Evolutionary conservation across 1,139 yeast species (phyloP), one percentile per base, ranked within the genome.

Genomic region (Zygoascus hellenicus): DNA sequence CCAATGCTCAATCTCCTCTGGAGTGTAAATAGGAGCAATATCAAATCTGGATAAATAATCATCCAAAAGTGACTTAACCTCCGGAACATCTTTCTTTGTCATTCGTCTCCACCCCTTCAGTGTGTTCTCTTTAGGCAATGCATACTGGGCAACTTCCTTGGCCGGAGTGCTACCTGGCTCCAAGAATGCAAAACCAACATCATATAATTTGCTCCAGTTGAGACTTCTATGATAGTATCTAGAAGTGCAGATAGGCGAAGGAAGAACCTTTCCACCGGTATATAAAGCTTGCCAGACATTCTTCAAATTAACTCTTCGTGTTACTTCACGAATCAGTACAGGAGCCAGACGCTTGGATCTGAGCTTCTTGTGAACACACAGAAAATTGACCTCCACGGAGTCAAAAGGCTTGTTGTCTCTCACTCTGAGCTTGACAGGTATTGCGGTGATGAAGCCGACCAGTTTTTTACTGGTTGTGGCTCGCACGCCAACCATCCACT

Each of bases 251-350:
- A 92, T 77, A 0, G 99, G 99, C 17, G 92, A 82, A 15, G 99
- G 99, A 51, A 92, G 74, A 5, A 88, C 81, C 5, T 82, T 78
- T 5, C 98, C 98, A 0, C 94, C 96, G 10, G 99, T 90, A 66
- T 88, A 89, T 51, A 94, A 74, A 0, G 98, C 98, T 65, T 92
- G 97, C 97, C 97, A 92, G 51, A 90, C 84, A 49, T 86, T 78
- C 42, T 75, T 75, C 54, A 77, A 75, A 66, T 94, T 92, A 55
- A 92, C 95, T 57, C 97, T 77, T 63, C 99, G 78, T 3, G 98
- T 92, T 55, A 92, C 85, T 67, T 92, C 99, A 60, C 86, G 85
- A 65, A 92, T 92, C 62, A 92, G 72, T 13, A 92, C 85, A 0
- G 99, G 99, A 0, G 98, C 90, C 61, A 92, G 74, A 59, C 99